phyloP scores from a whole-genome alignment of 805 yeast species.

The Candida silvicultrix region DNA sequence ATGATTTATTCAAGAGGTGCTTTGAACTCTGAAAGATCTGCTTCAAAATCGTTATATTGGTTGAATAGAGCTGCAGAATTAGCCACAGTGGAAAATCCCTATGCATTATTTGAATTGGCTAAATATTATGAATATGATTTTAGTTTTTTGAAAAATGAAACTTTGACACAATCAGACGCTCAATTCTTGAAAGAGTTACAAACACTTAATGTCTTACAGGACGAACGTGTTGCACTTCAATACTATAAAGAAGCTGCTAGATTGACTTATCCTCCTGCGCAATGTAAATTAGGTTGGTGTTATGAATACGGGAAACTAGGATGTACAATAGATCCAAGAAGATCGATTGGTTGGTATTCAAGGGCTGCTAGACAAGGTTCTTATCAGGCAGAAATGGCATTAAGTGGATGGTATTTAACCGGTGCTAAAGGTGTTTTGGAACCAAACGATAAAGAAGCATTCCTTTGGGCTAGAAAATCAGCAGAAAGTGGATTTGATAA shows the following conservation, averaged over 20 bases:
- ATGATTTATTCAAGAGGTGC: conserved; percentile 51
- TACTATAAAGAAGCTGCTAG: conserved; percentile 55
- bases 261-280: conserved; percentile 58
- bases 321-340: conserved; percentile 44
- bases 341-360: conserved; percentile 69
- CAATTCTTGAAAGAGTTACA: conserved; percentile 28
- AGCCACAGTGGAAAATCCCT: conserved; percentile 41
- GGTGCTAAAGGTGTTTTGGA: conserved; percentile 52
- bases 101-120: conserved; percentile 54
- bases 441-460: conserved; percentile 59
- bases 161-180: conserved; percentile 19
- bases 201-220: conserved; percentile 23
- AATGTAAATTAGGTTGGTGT: conserved; percentile 63
- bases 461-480: conserved; percentile 59
- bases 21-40: conserved; percentile 31
- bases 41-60: conserved; percentile 43
- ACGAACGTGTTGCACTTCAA: conserved; percentile 38
- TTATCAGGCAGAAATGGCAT: conserved; percentile 62
- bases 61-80: conserved; percentile 39
- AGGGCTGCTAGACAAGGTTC: conserved; percentile 57
- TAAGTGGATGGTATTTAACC: conserved; percentile 73
- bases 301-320: conserved; percentile 64
- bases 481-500: conserved; percentile 51
- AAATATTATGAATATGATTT: conserved; percentile 44
- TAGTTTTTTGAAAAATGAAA: conserved; percentile 12